Evolutionary conservation across 2,329 filamentous ascomycete species (phyloP).

Genomic region (Camptophora hylomeconis): DNA sequence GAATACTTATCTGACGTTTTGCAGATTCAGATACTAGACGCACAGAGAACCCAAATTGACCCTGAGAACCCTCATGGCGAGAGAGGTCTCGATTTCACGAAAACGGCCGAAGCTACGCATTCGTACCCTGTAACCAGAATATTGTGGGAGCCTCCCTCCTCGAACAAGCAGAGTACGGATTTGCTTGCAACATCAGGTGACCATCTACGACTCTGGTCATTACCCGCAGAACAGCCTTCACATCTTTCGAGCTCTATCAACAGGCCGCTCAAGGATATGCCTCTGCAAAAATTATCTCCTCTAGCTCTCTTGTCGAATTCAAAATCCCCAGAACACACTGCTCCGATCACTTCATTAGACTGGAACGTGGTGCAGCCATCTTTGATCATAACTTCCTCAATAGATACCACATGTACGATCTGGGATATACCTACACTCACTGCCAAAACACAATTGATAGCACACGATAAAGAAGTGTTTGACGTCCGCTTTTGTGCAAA

Average conservation of each 20-base stretch:
- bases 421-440: conserved; percentile 98
- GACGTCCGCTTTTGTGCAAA: conserved; percentile 91
- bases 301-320: conserved; percentile 90
- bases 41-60: conserved; percentile 59
- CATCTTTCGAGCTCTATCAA: conserved; percentile 54
- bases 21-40: conserved; percentile 94
- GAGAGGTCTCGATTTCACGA: conserved; percentile 76
- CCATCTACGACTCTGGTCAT: conserved; percentile 83
- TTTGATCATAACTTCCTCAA: conserved; percentile 95
- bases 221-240: conserved; percentile 47
- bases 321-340: conserved; percentile 95
- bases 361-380: conserved; percentile 98
- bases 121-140: conserved; percentile 94
- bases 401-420: conserved; percentile 97
- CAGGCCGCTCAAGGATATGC: conserved; percentile 49
- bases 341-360: conserved; percentile 87
- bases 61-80: conserved; percentile 58
- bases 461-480: conserved; percentile 97
- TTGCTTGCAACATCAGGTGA: conserved; percentile 90
- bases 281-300: conserved; percentile 73
- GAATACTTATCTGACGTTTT: conserved; percentile 1
- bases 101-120: conserved; percentile 90
- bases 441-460: conserved; percentile 94
- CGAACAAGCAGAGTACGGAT: conserved; percentile 90
- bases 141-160: conserved; percentile 89